phyloP scores from a whole-genome alignment of 106 monocot species.

The Agapanthus africanus region DNA sequence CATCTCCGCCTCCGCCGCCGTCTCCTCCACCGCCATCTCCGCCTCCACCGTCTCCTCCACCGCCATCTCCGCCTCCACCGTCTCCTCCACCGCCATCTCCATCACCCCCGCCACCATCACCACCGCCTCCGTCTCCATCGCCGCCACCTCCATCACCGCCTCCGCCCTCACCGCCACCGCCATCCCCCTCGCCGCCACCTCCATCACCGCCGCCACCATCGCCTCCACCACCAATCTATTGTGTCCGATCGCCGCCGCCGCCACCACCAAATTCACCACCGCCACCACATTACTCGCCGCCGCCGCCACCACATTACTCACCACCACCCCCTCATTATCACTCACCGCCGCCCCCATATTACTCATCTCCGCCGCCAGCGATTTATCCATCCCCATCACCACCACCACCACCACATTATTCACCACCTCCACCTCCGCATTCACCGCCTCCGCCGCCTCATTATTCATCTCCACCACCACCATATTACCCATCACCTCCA shows the following conservation, averaged over 20 bases:
- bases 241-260: background rate
- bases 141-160: background rate
- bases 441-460: conserved; percentile 6
- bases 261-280: background rate
- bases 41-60: conserved; percentile 7
- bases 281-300: background rate
- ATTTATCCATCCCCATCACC: background rate
- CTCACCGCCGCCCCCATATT: background rate
- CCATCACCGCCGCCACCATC: conserved; percentile 3
- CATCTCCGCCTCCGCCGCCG: background rate
- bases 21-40: background rate
- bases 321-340: background rate
- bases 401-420: conserved; percentile 9
- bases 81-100: too few relatives aligned
- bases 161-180: conserved; percentile 13
- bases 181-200: background rate
- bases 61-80: too few relatives aligned
- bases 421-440: conserved; percentile 7
- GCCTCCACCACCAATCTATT: background rate
- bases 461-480: conserved; percentile 10
- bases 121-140: too few relatives aligned
- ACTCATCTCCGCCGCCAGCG: conserved; percentile 5
- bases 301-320: background rate
- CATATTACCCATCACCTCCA: conserved; percentile 1
- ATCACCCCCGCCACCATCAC: background rate